Evolutionary conservation across 331 rosid genomes (phyloP), one percentile per base, ranked within the genome.

Genomic region (Pyracantha coccinea): DNA sequence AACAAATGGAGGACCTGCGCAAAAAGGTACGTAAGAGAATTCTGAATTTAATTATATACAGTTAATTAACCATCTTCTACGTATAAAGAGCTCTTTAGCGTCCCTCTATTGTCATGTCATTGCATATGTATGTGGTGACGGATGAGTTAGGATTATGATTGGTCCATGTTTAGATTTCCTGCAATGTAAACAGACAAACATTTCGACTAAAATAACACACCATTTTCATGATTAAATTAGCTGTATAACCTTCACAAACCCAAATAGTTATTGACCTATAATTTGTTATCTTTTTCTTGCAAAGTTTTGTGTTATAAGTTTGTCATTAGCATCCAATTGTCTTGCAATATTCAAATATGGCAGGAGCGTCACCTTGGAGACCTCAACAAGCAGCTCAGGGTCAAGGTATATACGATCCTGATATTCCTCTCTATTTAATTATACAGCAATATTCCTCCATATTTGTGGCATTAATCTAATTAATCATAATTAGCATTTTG

Each of bases 291-390:
- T 21, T 57, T 9, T 21, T 57, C 13, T 21, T 23, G 29, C 24
- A 20, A 20, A 16, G 4, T 16, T 31, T 25, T 55, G 52, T 59
- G 41, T 25, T 70, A 20, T 24, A 54, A 44, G 29, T n/a, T 24
- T 10, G 31, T 66, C 79, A 70, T 35, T 35, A 33, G 66, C 19
- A 20, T 52, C 23, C 5, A 62, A 16, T 17, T 55, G 11, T 2
- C 23, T 32, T 31, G 3, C 57, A 15, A 2, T 71, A 7, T 50
- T 19, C 27, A 52, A 28, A 61, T 75, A 61, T 81, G 83, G 65
- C 86, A 93, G 98, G 97, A 89, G 75, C 90, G 88, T 41, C 86
- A 87, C 16, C 94, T 93, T 75, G 97, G 87, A 62, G 94, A 89
- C 31, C 82, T 91, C 33, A 93, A 93, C 82, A 76, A 76, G 76